phyloP scores from a whole-genome alignment of 352 stramenopile species.

The Thalassiosira allenii region DNA sequence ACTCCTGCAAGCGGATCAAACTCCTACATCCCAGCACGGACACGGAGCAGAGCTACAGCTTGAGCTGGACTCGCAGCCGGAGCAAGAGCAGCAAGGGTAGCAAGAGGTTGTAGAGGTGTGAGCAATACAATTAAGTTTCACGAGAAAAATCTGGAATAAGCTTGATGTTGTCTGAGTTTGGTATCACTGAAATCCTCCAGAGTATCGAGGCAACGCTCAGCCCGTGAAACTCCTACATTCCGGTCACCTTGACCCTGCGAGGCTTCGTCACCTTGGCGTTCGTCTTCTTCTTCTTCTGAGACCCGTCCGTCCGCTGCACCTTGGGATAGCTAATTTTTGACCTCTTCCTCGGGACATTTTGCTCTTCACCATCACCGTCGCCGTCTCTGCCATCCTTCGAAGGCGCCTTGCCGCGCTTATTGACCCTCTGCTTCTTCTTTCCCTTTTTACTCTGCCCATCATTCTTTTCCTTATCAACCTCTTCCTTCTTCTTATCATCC shows the following conservation, averaged over 20 bases:
- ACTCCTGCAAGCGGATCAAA: too few species aligned
- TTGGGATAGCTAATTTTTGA: constrained; percentile 54
- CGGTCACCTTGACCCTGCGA: constrained; percentile 59
- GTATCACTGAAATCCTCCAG: too few species aligned
- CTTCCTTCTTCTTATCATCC: constrained; percentile 51
- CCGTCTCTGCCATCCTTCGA: constrained; percentile 56
- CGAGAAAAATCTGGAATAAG: too few species aligned
- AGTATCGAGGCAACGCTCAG: too few species aligned
- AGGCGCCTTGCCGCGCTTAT: constrained; percentile 53
- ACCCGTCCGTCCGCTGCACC: constrained; percentile 14
- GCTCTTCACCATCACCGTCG: constrained; percentile 42
- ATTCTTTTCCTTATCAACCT: constrained; percentile 57
- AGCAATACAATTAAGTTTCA: too few species aligned
- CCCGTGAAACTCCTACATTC: too few species aligned
- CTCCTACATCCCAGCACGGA: too few species aligned
- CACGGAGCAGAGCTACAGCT: too few species aligned
- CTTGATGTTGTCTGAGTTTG: too few species aligned
- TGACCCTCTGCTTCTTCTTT: constrained; percentile 60
- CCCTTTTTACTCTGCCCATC: constrained; percentile 41
- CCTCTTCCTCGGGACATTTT: constrained; percentile 47
- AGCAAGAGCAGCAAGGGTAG: too few species aligned
- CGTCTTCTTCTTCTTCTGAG: constrained; percentile 68
- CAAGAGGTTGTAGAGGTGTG: too few species aligned
- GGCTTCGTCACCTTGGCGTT: constrained; percentile 85
- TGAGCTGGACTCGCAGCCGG: too few species aligned